Base-by-base conservation (phyloP, 805 yeast species). In the Millerago galiae region DNA sequence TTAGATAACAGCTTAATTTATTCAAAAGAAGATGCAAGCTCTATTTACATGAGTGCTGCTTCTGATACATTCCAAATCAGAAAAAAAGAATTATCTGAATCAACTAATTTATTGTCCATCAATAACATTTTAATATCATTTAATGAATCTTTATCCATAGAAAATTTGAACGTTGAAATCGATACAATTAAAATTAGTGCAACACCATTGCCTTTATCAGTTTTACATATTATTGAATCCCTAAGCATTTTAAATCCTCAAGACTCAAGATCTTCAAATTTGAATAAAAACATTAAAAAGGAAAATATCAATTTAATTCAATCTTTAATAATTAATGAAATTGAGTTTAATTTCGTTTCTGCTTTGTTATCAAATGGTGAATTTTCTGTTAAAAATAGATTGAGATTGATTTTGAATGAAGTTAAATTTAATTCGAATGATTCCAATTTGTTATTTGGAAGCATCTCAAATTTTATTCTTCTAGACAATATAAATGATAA, bases 31-130 rank as follows among this genome's bases (percentile, higher is more conserved):
- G 83, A 81, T 43, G 83, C 86, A 1, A 71, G 78, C 37, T 79
- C 89, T 3, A 71, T 86, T 15, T 87, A 84, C 56, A 79, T 85
- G 90, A 85, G 95, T 60, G 95, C 95, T 2, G 68, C 82, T 10
- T 78, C 86, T 0, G 71, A 74, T 38, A 56, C 77, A 2, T 63
- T 71, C 38, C 58, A 51, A 18, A 49, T 58, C 3, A 45, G 47
- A 30, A 46, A 43, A 10, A 32, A 45, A 12, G 45, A 42, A 16
- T 33, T 38, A 51, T 51, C 27, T 34, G 24, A 28, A 6, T 35
- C 48, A 7, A 28, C 53, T 7, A 46, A 48, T 7, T 35, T 62
- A 3, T 38, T 63, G 0, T 50, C 40, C 40, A 43, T 58, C 9
- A 72, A 74, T 50, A 42, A 55, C 9, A 48, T 72, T 5, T 58